Evolutionary conservation across 1,139 yeast genomes (phyloP).

Genomic region (Yamadazyma friedrichii): DNA sequence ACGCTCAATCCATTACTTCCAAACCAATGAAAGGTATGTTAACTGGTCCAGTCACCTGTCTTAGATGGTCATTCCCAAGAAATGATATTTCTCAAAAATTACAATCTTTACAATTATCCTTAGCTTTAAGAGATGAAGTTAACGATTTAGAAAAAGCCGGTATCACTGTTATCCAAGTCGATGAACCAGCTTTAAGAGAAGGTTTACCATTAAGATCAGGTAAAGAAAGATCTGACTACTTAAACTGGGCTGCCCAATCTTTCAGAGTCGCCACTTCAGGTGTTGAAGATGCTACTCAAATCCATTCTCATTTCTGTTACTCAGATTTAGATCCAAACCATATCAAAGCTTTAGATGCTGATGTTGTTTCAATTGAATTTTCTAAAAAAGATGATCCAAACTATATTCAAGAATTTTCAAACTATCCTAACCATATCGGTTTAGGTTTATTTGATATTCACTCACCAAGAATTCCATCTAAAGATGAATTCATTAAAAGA

Average conservation of each 20-base stretch:
- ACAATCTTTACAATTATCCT: slow-evolving; percentile 96
- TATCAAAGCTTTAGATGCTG: slow-evolving; percentile 99
- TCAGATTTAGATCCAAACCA: slow-evolving; percentile 99
- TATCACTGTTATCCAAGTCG: slow-evolving; percentile 96
- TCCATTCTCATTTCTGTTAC: slow-evolving; percentile 99
- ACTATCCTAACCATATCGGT: slow-evolving; percentile 99
- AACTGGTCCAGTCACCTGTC: slow-evolving; percentile 99
- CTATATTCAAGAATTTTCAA: slow-evolving; percentile 95
- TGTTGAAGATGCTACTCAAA: slow-evolving; percentile 91
- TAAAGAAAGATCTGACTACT: slow-evolving; percentile 93
- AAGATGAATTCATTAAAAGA: slow-evolving; percentile 92
- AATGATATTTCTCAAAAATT: slow-evolving; percentile 92
- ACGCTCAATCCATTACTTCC: slow-evolving; percentile 93
- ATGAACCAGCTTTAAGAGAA: slow-evolving; percentile 99
- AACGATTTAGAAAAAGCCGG: slow-evolving; percentile 98
- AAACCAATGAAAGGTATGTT: slow-evolving; percentile 99
- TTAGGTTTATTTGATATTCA: slow-evolving; percentile 98
- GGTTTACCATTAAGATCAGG: slow-evolving; percentile 99
- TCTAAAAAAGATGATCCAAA: slow-evolving; percentile 99
- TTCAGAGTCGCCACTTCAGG: slow-evolving; percentile 99
- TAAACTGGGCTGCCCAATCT: slow-evolving; percentile 98
- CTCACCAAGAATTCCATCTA: slow-evolving; percentile 99
- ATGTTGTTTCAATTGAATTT: slow-evolving; percentile 98
- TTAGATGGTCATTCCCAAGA: slow-evolving; percentile 99
- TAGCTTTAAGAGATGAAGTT: slow-evolving; percentile 98